Base-by-base conservation (phyloP, 2,329 filamentous ascomycete species). In the Paecilomyces formosus region DNA sequence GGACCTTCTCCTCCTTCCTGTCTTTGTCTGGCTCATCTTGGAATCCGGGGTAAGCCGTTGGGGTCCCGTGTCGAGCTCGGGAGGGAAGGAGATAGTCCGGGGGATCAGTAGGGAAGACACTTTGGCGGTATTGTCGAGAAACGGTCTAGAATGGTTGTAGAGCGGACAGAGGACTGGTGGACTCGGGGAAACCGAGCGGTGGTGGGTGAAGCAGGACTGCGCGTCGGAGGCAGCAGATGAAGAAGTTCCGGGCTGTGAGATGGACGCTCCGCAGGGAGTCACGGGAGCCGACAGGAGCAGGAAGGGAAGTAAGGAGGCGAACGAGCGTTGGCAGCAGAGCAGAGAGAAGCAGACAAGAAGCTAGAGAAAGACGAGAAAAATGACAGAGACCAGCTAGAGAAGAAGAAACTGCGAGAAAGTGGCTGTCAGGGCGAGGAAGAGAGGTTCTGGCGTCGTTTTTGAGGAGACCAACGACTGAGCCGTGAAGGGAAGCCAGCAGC, bases 61-160 rank as follows among this genome's bases (percentile, higher is more conserved):
- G 60, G 73, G 73, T 67, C 82, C 86, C 82, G 78, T 86, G 82
- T 89, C 88, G 68, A 87, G 85, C 79, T 88, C 88, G 81, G 87
- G 88, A 82, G 92, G 88, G 84, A 94, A 95, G 77, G 90, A 92
- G 82, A 94, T 88, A 82, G 90, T 91, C 75, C 90, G 90, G 76
- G 90, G 88, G 71, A 95, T 85, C 72, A 96, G 83, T 78, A 94
- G 88, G 76, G 92, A 90, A 87, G 92, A 93, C 90, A 95, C 87
- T 81, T 96, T 95, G 90, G 88, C 90, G 90, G 90, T 93, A 78
- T 89, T 89, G 79, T 73, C 61, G 63, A 71, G 65, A 63, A 63
- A 63, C 62, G 63, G 66, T 55, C 63, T 58, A 57, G 56, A 64
- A 61, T 61, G 54, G 62, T 62, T 53, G 55, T 53, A 54, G 51